A percentile compares a stretch with the other conserved stretches of the same genome.
Evolutionary conservation across 208 protist species (phyloP).

Genomic region (Acanthamoeba divionensis): DNA sequence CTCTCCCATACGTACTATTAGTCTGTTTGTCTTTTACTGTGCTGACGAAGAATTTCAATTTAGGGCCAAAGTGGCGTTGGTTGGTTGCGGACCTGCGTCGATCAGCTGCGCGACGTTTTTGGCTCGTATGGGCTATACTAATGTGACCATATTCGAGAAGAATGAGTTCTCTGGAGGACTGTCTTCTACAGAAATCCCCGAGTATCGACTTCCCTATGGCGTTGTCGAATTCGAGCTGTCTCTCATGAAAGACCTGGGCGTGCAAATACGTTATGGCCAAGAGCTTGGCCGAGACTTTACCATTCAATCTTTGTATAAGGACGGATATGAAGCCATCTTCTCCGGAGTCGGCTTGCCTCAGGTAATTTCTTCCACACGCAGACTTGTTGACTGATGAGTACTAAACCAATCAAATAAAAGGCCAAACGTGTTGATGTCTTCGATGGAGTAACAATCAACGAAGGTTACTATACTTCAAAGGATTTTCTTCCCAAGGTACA

Average conservation of each 20-base stretch:
- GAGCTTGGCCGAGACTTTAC: slow-evolving; percentile 77
- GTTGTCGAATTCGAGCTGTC: slow-evolving; percentile 85
- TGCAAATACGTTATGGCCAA: slow-evolving; percentile 76
- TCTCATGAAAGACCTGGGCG: slow-evolving; percentile 83
- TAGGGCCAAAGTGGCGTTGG: slow-evolving; percentile 68
- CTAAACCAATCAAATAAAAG: background rate
- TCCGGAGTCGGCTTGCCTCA: slow-evolving; percentile 83
- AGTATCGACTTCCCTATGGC: slow-evolving; percentile 83
- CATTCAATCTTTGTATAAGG: slow-evolving; percentile 78
- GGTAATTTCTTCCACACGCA: background rate
- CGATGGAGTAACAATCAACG: slow-evolving; percentile 61
- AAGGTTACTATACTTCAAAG: slow-evolving; percentile 84
- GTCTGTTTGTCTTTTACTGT: background rate
- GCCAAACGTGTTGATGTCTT: slow-evolving; percentile 74
- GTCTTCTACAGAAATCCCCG: slow-evolving; percentile 81
- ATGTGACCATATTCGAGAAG: slow-evolving; percentile 88
- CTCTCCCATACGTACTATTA: background rate
- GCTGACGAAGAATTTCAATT: background rate
- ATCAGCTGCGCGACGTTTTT: slow-evolving; percentile 86
- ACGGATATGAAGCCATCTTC: slow-evolving; percentile 83
- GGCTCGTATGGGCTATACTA: slow-evolving; percentile 83
- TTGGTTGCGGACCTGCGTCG: slow-evolving; percentile 86
- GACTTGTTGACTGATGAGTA: background rate
- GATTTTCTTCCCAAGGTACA: slow-evolving; percentile 78
- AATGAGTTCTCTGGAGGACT: slow-evolving; percentile 82